phyloP scores from a whole-genome alignment of 345 rosid species.

The Salix dunnii region DNA sequence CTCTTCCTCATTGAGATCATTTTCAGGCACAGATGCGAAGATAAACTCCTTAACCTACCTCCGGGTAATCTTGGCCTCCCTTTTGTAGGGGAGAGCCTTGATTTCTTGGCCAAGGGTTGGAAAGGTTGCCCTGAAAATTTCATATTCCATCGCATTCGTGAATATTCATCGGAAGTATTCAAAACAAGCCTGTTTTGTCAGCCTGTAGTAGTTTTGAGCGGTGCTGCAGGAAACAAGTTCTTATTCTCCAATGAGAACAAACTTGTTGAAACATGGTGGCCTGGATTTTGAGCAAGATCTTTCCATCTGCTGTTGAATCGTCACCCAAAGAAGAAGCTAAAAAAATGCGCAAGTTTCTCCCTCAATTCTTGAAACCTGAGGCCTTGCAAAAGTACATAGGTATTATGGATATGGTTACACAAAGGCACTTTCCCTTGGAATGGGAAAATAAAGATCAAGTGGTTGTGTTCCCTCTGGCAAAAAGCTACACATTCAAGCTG shows the following conservation, averaged over 20 bases:
- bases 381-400: neutral
- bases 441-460: neutral
- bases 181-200: neutral
- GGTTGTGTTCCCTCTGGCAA: neutral
- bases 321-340: neutral
- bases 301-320: neutral
- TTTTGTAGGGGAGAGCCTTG: neutral
- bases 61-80: neutral
- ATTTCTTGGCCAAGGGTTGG: neutral
- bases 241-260: neutral
- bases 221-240: neutral
- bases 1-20: neutral
- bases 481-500: neutral
- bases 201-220: neutral
- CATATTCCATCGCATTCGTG: neutral
- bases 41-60: neutral
- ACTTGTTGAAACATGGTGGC: neutral
- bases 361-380: neutral
- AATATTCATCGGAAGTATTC: neutral
- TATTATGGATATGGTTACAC: neutral
- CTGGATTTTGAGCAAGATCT: neutral
- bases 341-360: neutral
- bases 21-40: neutral
- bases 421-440: neutral
- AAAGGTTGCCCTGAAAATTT: neutral